Conservation (phyloP, 768 basidiomycete species). For the Baorangia bicolor region DNA sequence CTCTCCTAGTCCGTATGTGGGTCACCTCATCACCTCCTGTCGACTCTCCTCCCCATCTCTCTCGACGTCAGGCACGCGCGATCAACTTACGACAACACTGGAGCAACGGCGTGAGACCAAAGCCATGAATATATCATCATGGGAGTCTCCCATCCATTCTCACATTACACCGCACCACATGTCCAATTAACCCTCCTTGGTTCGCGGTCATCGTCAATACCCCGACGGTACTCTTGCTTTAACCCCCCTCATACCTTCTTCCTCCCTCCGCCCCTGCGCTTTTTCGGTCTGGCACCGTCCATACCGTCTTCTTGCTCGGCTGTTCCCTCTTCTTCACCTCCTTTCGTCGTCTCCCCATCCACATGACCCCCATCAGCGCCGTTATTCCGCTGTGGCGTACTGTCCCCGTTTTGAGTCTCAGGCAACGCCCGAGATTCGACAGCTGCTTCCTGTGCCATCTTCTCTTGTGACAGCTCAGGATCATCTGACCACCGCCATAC, state of each 20-base stretch:
- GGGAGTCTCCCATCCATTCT: neutral
- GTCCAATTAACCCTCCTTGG: slow-evolving; percentile 12
- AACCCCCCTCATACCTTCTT: slow-evolving; percentile 14
- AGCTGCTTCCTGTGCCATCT: slow-evolving; percentile 11
- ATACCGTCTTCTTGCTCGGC: neutral
- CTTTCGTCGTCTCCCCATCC: slow-evolving; percentile 4
- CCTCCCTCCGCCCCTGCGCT: slow-evolving; percentile 21
- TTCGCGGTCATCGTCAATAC: slow-evolving; percentile 2
- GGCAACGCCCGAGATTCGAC: slow-evolving; percentile 13
- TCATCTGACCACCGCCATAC: slow-evolving; percentile 76
- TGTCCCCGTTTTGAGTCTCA: slow-evolving; percentile 16
- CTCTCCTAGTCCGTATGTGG: neutral
- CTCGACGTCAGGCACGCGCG: slow-evolving; percentile 12
- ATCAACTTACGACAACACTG: slow-evolving; percentile 18
- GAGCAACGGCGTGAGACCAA: slow-evolving; percentile 13
- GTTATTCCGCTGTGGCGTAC: slow-evolving; percentile 14
- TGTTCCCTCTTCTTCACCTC: slow-evolving; percentile 10
- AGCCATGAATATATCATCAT: slow-evolving; percentile 4
- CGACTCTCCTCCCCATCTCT: neutral
- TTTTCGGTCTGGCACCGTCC: slow-evolving; percentile 13
- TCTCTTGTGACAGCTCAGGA: slow-evolving; percentile 28
- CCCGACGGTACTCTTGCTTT: neutral
- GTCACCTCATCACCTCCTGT: slow-evolving; percentile 1
- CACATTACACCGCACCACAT: neutral
- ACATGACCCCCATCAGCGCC: slow-evolving; percentile 16